These are phyloP conservation scores for Fusarium tupiense DNA, from an alignment of 2,329 filamentous ascomycete genomes.

Conservation along the genomic window DNA sequence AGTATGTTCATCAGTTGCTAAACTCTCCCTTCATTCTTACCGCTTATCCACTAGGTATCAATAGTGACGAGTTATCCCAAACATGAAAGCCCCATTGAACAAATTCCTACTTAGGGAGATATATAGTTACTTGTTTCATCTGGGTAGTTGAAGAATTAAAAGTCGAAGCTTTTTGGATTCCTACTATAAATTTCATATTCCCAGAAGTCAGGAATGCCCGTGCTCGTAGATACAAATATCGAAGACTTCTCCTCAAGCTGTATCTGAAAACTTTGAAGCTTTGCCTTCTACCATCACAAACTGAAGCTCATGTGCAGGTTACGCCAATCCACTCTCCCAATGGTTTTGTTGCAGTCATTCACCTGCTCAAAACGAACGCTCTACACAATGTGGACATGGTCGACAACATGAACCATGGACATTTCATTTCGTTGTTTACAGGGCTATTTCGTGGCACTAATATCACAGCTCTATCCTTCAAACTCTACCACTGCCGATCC, in stretches of 20 bases:
- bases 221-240: background rate
- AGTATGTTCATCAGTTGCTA: background rate
- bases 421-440: conserved; percentile 29
- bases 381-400: conserved; percentile 18
- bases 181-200: background rate
- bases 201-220: background rate
- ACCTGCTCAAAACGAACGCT: background rate
- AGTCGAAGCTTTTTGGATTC: background rate
- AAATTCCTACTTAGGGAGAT: background rate
- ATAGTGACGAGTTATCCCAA: background rate
- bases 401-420: conserved; percentile 14
- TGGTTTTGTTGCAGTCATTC: conserved; percentile 12
- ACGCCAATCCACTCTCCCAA: conserved; percentile 18
- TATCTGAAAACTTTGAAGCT: background rate
- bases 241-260: conserved; percentile 5
- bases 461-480: conserved; percentile 46
- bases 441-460: conserved; percentile 1
- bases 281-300: conserved; percentile 2
- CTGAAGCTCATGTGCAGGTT: conserved; percentile 4
- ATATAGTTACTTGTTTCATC: background rate
- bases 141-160: background rate
- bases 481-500: conserved; percentile 55
- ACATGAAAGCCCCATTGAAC: background rate
- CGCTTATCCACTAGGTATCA: background rate
- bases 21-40: background rate